Evolutionary conservation across 208 protist species (phyloP), one percentile per base, ranked within the genome.

Genomic region (Tritrichomonas musculus): DNA sequence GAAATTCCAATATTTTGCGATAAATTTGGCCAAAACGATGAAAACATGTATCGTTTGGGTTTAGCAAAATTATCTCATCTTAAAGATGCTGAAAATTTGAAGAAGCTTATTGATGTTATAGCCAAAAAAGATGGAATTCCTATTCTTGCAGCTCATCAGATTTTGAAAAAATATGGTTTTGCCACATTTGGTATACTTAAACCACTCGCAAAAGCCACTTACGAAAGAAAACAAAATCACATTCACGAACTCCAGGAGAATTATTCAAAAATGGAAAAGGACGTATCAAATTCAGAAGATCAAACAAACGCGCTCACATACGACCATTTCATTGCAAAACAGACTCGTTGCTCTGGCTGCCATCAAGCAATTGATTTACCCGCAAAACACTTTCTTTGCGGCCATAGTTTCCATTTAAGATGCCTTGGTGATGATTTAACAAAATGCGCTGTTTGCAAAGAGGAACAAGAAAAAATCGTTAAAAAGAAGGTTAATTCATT

Each of bases 341-440:
- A 92, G 39, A 88, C 55, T 9, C 1, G 57, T 47, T 92, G 88
- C 33, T 30, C 5, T 22, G 55, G 41, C 30, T 92, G 88, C 39
- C 50, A 92, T 33, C 13, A 44, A 1, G 55, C 33, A n/a, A 72
- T 92, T 33, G 88, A 92, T 72, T 55, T 92, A 30, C 88, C 88
- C 14, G 57, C 55, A 0, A 92, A 72, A 47, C 88, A 92, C 47
- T 92, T 92, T 33, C 33, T 92, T 27, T 92, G 88, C 25, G 88
- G 88, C 8, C 88, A 92, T 41, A 36, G 11, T n/a, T 92, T 50
- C 41, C 88, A 92, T 72, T 69, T 69, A 64, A 64, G 55, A 72
- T 92, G 88, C 33, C 47, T 92, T 5, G 55, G 57, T 8, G 57
- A 64, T 36, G 41, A 92, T 53, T 27, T 53, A 64, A 50, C 36